Evolutionary conservation across 129 eudicot genomes (phyloP).

Genomic region (Logfia minima): DNA sequence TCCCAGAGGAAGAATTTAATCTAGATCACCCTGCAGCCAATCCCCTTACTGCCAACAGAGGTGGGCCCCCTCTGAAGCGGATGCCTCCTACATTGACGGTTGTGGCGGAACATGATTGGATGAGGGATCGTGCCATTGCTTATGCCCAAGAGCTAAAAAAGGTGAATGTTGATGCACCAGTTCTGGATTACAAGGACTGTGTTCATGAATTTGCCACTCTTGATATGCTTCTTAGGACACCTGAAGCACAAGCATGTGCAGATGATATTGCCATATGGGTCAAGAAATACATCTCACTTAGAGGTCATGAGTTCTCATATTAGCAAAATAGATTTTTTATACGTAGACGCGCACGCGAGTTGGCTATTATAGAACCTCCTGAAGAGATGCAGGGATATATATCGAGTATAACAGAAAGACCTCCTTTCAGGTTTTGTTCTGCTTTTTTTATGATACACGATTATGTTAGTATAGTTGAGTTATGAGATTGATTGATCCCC

Average conservation of each 20-base stretch:
- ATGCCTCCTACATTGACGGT: conserved; percentile 92
- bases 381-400: not conserved
- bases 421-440: conserved; percentile 19
- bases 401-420: not conserved
- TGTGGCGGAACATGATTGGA: conserved; percentile 93
- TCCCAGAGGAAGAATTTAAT: conserved; percentile 71
- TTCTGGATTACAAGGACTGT: conserved; percentile 90
- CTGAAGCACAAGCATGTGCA: conserved; percentile 89
- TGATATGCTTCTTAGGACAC: conserved; percentile 87
- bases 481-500: conserved; percentile 29
- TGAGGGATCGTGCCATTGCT: conserved; percentile 96
- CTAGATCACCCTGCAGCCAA: conserved; percentile 98
- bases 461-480: conserved; percentile 28
- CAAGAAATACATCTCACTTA: conserved; percentile 79
- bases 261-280: conserved; percentile 97
- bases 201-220: conserved; percentile 98
- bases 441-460: conserved; percentile 31
- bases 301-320: conserved; percentile 94
- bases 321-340: conserved; percentile 29
- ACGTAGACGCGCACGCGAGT: not conserved
- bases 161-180: conserved; percentile 92
- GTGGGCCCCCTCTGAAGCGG: conserved; percentile 70
- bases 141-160: conserved; percentile 81
- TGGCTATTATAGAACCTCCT: not conserved
- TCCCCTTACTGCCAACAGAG: conserved; percentile 60